Evolutionary conservation across 2,329 filamentous ascomycete species (phyloP), one percentile per base, ranked within the genome.

Genomic region (Davidsoniella virescens): DNA sequence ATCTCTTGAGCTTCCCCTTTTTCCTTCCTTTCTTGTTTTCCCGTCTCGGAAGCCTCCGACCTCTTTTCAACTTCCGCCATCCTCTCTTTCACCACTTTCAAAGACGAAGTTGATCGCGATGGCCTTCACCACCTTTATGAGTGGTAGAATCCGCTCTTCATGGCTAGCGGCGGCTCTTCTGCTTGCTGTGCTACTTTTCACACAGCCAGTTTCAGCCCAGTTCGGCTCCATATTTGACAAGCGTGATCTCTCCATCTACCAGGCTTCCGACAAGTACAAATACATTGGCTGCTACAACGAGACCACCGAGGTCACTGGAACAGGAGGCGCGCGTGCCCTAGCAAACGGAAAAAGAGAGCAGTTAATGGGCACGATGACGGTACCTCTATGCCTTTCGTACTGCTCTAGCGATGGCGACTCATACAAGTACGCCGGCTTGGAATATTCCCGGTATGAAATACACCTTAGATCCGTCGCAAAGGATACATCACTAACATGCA

Each of bases 241-340:
- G 29, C 29, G 29, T 9, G 29, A 33, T 33, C 56, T 60, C 26
- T 57, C 53, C 4, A 60, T 68, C 56, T 70, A 65, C 59, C 59
- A 59, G 45, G 57, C 57, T 38, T 61, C 62, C 5, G 54, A 57
- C 26, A 59, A 57, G 42, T 78, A 75, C 62, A 54, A 50, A 14
- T 78, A 78, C 61, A 59, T 62, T n/a, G 75, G 75, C 51, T 80
- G 76, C 64, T 78, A 64, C 63, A 75, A 75, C 56, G 75, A 79
- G 58, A 76, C 74, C 2, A 69, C 65, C n/a, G 63, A 64, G 38
- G 57, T 72, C 12, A 54, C 61, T 12, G 60, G 62, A 53, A 65
- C 70, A 4, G 63, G 64, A 25, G 63, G 63, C 44, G 45, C 67
- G 65, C 57, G 72, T 66, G 72, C 75, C 14, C 63, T 79, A 4